These are phyloP conservation scores for Strobilomyces echinocephalus DNA, from an alignment of 768 basidiomycete genomes.

Conservation along the genomic window DNA sequence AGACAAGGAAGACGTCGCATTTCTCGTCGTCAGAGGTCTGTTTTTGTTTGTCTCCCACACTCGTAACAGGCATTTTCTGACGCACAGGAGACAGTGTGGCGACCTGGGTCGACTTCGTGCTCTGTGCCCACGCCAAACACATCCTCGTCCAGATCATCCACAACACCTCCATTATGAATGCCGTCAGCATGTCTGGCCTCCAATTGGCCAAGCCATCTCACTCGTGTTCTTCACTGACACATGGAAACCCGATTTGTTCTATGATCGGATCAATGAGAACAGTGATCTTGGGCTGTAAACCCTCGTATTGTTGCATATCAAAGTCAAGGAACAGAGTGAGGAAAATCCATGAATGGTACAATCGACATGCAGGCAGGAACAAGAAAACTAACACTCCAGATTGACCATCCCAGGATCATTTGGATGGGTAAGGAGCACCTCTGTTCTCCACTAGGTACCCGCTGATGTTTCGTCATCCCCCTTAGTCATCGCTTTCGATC, in stretches of 20 bases:
- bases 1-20: constrained; percentile 73
- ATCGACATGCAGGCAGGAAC: constrained; percentile 58
- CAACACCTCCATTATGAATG: constrained; percentile 98
- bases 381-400: constrained; percentile 60
- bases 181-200: constrained; percentile 86
- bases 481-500: constrained; percentile 83
- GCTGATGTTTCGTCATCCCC: background rate
- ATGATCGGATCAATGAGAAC: constrained; percentile 91
- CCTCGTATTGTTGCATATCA: constrained; percentile 92
- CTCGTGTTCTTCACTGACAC: constrained; percentile 96
- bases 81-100: constrained; percentile 61
- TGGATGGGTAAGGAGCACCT: constrained; percentile 61
- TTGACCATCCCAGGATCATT: constrained; percentile 77
- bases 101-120: constrained; percentile 91
- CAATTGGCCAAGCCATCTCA: constrained; percentile 94
- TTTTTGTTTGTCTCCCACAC: constrained; percentile 60
- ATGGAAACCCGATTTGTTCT: constrained; percentile 95
- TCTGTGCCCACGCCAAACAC: constrained; percentile 75
- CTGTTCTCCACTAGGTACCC: background rate
- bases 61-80: background rate
- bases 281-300: constrained; percentile 86
- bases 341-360: constrained; percentile 71
- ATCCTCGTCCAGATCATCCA: constrained; percentile 87
- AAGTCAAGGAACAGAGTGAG: constrained; percentile 96
- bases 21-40: constrained; percentile 96